A percentile compares a stretch with the other conserved stretches of the same genome.
Conservation (phyloP, 768 basidiomycete species). For the Rhodotorula kratochvilovae region DNA sequence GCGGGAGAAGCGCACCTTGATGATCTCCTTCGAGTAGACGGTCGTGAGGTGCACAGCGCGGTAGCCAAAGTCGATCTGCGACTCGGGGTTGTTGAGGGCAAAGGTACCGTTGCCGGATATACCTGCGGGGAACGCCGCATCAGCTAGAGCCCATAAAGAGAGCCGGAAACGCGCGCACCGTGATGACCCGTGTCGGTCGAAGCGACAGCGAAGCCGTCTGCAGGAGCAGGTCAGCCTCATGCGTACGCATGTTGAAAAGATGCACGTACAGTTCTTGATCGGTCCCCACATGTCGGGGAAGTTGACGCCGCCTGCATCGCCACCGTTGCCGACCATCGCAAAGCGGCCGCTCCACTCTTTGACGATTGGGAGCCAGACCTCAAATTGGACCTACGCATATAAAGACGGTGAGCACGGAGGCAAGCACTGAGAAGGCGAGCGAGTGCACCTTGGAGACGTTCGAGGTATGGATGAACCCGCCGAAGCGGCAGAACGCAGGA, state of each 20-base stretch:
- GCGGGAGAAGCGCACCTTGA: conserved; percentile 16
- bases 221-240: background rate
- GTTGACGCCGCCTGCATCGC: background rate
- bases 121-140: background rate
- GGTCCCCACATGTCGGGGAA: conserved; percentile 1
- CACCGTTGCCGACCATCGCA: conserved; percentile 32
- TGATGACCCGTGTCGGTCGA: conserved; percentile 31
- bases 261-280: background rate
- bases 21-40: conserved; percentile 35
- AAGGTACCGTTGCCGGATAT: conserved; percentile 25
- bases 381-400: conserved; percentile 31
- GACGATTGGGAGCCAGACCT: conserved; percentile 36
- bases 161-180: background rate
- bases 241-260: no score
- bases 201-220: conserved; percentile 17
- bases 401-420: background rate
- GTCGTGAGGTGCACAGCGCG: conserved; percentile 38
- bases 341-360: conserved; percentile 25
- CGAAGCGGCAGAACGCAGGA: conserved; percentile 38
- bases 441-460: conserved; percentile 11
- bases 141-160: background rate
- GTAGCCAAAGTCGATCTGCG: conserved; percentile 33
- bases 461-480: conserved; percentile 37
- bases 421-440: background rate
- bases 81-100: conserved; percentile 15